A percentile compares a stretch with the other conserved stretches of the same genome.
Evolutionary conservation across 2,329 filamentous ascomycete species (phyloP).

Genomic region (Paraphaeosphaeria minitans): DNA sequence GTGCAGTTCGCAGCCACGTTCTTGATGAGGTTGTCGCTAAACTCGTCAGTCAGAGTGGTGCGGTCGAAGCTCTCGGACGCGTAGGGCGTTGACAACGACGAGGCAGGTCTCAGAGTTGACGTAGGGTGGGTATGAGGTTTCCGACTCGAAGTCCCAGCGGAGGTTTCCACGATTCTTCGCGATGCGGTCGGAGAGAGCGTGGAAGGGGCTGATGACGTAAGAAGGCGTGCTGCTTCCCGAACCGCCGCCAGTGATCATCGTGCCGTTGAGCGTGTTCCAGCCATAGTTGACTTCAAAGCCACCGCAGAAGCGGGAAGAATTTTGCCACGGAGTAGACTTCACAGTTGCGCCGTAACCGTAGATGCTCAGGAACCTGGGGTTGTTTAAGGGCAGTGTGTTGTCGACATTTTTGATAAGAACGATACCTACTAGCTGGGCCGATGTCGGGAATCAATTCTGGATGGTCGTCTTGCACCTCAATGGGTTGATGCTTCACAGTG

Average conservation of each 20-base stretch:
- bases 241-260: slow-evolving; percentile 50
- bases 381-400: slow-evolving; percentile 58
- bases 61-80: slow-evolving; percentile 45
- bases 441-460: slow-evolving; percentile 47
- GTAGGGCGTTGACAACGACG: slow-evolving; percentile 62
- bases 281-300: slow-evolving; percentile 48
- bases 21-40: slow-evolving; percentile 47
- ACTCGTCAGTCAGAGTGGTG: slow-evolving; percentile 23
- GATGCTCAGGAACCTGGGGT: slow-evolving; percentile 46
- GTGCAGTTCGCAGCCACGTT: slow-evolving; percentile 53
- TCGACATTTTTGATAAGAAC: slow-evolving; percentile 59
- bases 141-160: slow-evolving; percentile 42
- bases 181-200: slow-evolving; percentile 44
- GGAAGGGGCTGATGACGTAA: slow-evolving; percentile 50
- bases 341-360: slow-evolving; percentile 49
- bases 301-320: slow-evolving; percentile 44
- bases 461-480: slow-evolving; percentile 52
- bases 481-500: slow-evolving; percentile 49
- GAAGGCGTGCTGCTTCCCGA: slow-evolving; percentile 47
- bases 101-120: slow-evolving; percentile 52
- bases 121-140: slow-evolving; percentile 35
- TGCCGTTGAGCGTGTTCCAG: slow-evolving; percentile 46
- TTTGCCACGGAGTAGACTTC: slow-evolving; percentile 45
- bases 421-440: slow-evolving; percentile 48
- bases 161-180: slow-evolving; percentile 38